Conservation (phyloP, 1,284 basidiomycete species). For the Tilletia walkeri region DNA sequence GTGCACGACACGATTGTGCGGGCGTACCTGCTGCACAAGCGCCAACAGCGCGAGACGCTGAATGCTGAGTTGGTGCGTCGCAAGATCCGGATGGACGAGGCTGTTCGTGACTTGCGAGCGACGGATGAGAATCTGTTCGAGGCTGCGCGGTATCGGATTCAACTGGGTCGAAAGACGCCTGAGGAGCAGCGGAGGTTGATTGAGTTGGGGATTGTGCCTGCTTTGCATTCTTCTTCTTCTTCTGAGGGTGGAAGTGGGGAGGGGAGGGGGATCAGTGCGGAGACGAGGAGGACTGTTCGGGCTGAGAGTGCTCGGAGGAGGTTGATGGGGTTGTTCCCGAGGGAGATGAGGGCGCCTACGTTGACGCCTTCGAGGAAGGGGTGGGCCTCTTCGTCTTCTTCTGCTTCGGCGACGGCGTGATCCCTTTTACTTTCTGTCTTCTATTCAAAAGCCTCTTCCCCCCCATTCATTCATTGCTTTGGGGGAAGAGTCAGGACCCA, state of each 20-base stretch:
- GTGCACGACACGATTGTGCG: slow-evolving; percentile 91
- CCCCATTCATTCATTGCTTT: too few species aligned
- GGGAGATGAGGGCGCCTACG: slow-evolving; percentile 51
- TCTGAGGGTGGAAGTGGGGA: slow-evolving; percentile 27
- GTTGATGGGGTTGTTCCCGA: slow-evolving; percentile 49
- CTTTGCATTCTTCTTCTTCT: neutral
- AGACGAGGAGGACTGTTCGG: slow-evolving; percentile 25
- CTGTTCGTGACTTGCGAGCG: slow-evolving; percentile 32
- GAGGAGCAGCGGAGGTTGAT: slow-evolving; percentile 43
- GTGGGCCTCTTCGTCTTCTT: slow-evolving; percentile 30
- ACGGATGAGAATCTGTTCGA: slow-evolving; percentile 35
- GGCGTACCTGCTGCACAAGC: slow-evolving; percentile 79
- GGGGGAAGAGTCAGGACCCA: too few species aligned
- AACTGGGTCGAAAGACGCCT: slow-evolving; percentile 43
- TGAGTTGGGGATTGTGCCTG: slow-evolving; percentile 37
- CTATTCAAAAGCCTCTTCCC: neutral
- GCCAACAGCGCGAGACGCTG: slow-evolving; percentile 66
- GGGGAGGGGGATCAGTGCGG: slow-evolving; percentile 29
- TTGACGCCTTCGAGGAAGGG: slow-evolving; percentile 39
- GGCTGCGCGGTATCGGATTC: slow-evolving; percentile 42
- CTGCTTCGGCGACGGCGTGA: neutral
- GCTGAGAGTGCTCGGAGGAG: slow-evolving; percentile 27
- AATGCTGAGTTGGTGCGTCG: slow-evolving; percentile 35
- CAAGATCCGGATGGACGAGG: slow-evolving; percentile 41
- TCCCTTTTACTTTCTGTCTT: neutral